A percentile compares a stretch with the other conserved stretches of the same genome.
Evolutionary conservation across 148 eudicot species (phyloP).

Genomic region (Rhododendron ferrugineum): DNA sequence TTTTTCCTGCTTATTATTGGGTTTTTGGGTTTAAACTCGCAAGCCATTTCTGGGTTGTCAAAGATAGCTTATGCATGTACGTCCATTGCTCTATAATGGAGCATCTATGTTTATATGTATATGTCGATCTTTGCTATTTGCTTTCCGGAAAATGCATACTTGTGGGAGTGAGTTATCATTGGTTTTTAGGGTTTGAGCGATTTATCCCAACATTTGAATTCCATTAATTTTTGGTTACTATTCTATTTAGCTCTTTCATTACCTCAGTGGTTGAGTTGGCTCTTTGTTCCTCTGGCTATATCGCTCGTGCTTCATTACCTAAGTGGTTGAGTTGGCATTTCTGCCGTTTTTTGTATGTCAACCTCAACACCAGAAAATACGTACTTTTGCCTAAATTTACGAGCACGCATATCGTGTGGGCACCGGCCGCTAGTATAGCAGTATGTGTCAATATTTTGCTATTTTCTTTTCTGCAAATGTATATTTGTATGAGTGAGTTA

Average conservation of each 20-base stretch:
- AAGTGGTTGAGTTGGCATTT: neutral
- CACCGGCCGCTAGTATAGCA: too few species aligned
- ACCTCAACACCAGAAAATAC: too few species aligned
- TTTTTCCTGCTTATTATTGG: slow-evolving; percentile 6
- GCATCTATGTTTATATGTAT: neutral
- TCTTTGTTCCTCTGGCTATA: neutral
- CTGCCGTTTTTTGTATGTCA: too few species aligned
- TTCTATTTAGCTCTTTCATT: neutral
- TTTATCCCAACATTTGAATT: neutral
- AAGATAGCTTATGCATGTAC: neutral
- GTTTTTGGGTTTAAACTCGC: neutral
- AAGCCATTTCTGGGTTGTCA: neutral
- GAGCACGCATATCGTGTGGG: too few species aligned
- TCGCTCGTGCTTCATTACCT: neutral
- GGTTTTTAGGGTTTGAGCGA: neutral
- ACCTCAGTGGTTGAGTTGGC: neutral
- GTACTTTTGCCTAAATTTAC: too few species aligned
- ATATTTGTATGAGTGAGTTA: neutral
- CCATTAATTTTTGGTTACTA: too few species aligned
- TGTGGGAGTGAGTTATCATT: neutral
- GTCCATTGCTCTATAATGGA: neutral
- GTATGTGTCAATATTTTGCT: too few species aligned
- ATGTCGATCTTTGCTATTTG: neutral
- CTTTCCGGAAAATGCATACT: neutral
- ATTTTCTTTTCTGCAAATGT: neutral